Base-by-base conservation (phyloP, 108 stramenopile species). In the Pseudonitzschia pungens region DNA sequence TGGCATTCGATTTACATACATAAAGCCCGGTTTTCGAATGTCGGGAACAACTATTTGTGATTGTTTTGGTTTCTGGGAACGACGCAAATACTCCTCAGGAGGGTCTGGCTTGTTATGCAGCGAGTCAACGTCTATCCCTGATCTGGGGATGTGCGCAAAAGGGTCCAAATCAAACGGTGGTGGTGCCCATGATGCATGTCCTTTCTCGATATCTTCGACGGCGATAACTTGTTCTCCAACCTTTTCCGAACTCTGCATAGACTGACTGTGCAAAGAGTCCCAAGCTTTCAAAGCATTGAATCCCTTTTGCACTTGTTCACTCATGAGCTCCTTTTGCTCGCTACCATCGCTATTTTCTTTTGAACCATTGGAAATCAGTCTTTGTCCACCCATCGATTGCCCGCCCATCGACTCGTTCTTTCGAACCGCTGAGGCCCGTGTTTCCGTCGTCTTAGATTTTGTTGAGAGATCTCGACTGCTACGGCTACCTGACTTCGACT, bases 171-270 rank as follows among this genome's bases (percentile, higher is more conserved):
- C 60, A 14, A 33, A 42, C 16, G 50, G 7, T 18, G 75, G 75
- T 41, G 75, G 75, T 24, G 57, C 58, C 75, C 75, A 76, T 22
- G 75, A 63, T 55, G 68, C 28, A 26, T 40, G 7, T 14, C 36
- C 36, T 33, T 62, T 40, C 32, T 36, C 60, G 9, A n/a, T 29
- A 62, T 62, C 60, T 7, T 62, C 33, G n/a, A 33, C n/a, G 7
- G 2, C 36, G 18, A n/a, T 6, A 21, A 26, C 8, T 58, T 40
- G 28, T 29, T 48, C 7, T 48, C n/a, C n/a, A 40, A 3, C 6
- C 31, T 33, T 62, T 33, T 9, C 11, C 11, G 60, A 29, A 11
- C 27, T 31, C 32, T 29, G 32, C 6, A 33, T 29, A 62, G 60
- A 62, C 40, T 29, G 28, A 0, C 18, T 21, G 3, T 26, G 21